Evolutionary conservation across 345 rosid genomes (phyloP).

Genomic region (Linum lewisii): DNA sequence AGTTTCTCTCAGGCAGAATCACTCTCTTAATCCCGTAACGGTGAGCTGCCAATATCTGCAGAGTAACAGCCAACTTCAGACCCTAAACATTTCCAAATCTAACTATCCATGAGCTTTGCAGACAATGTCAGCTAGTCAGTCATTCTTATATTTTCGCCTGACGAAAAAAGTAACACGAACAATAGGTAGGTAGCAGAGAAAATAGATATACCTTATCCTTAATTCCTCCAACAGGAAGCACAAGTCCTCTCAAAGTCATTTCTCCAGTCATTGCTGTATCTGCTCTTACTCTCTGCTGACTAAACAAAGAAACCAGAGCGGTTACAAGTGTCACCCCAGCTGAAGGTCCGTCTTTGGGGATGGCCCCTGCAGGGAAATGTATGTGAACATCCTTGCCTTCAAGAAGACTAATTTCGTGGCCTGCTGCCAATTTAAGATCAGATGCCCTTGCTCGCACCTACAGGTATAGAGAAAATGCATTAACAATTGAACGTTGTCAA

Average conservation of each 20-base stretch:
- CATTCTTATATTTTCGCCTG: too few species aligned
- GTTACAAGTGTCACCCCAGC: slow-evolving; percentile 98
- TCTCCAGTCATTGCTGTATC: slow-evolving; percentile 99
- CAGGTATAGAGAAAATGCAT: slow-evolving; percentile 1
- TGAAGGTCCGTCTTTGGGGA: slow-evolving; percentile 98
- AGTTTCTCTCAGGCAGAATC: slow-evolving; percentile 86
- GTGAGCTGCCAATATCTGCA: slow-evolving; percentile 94
- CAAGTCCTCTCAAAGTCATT: slow-evolving; percentile 95
- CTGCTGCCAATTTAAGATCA: slow-evolving; percentile 61
- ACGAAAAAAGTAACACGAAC: not conserved
- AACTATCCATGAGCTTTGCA: too few species aligned
- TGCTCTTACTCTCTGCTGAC: slow-evolving; percentile 79
- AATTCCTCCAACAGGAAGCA: slow-evolving; percentile 93
- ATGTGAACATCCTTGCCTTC: slow-evolving; percentile 88
- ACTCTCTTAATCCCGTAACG: slow-evolving; percentile 86
- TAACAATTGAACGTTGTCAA: not conserved
- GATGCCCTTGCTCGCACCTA: slow-evolving; percentile 92
- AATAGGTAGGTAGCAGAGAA: slow-evolving; percentile 5
- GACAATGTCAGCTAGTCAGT: too few species aligned
- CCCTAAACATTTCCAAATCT: not conserved
- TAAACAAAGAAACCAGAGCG: slow-evolving; percentile 79
- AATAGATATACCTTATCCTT: slow-evolving; percentile 67
- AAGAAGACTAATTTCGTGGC: slow-evolving; percentile 56
- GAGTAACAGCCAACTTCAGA: not conserved
- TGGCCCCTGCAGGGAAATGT: slow-evolving; percentile 98